Evolutionary conservation across 2,329 filamentous ascomycete species (phyloP).

Genomic region (Hypoxylon rubiginosum): DNA sequence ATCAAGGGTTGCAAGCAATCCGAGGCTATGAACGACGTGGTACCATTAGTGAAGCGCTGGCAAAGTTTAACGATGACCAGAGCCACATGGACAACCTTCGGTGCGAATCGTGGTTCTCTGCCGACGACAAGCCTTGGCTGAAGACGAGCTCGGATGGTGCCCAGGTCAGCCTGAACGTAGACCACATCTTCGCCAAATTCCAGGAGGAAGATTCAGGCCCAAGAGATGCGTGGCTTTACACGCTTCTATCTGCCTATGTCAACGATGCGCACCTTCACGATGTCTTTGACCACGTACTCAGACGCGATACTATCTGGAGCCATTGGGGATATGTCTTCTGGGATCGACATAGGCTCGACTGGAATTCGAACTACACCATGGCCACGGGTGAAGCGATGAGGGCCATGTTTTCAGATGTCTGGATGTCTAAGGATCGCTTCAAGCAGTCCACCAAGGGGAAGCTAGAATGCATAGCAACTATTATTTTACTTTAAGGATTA

Average conservation of each 20-base stretch:
- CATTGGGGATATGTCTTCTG: conserved; percentile 23
- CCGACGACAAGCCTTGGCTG: conserved; percentile 7
- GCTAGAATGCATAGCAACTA: no score
- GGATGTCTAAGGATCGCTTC: no score
- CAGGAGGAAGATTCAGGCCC: conserved; percentile 11
- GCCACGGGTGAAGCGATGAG: conserved; percentile 17
- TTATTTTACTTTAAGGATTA: no score
- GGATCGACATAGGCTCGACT: conserved; percentile 18
- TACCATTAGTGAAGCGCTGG: background rate
- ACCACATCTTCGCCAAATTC: background rate
- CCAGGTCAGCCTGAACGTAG: background rate
- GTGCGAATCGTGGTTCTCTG: background rate
- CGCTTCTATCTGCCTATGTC: background rate
- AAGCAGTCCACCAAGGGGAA: no score
- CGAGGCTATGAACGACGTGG: background rate
- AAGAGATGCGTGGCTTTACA: conserved; percentile 14
- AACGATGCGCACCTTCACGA: background rate
- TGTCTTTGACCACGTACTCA: background rate
- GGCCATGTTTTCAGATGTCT: no score
- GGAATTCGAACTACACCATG: background rate
- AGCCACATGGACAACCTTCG: background rate
- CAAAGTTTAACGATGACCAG: background rate
- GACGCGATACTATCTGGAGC: no score
- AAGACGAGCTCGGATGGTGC: background rate
- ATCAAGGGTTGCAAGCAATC: background rate